Evolutionary conservation across 2,329 filamentous ascomycete genomes (phyloP), one percentile per base, ranked within the genome.

Genomic region (Lachnellula suecica): DNA sequence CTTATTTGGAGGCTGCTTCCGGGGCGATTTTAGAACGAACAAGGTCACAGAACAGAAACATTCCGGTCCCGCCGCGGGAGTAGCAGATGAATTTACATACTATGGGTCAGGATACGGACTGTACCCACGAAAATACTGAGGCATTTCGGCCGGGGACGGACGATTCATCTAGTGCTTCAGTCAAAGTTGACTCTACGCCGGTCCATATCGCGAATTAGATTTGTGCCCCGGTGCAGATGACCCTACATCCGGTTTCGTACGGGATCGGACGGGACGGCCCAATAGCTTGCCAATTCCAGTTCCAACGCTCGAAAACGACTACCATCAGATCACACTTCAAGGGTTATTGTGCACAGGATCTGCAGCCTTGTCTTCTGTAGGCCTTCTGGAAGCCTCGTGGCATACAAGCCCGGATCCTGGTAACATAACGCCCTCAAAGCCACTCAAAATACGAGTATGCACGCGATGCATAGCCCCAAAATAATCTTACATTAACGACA

Each of bases 401-500:
- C 35, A 44, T 25, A 40, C 22, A 35, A 4, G 17, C 31, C 15
- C 15, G 17, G 15, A 35, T 24, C 40, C 40, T 43, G 22, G 11
- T 43, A 19, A 27, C 20, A 41, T 40, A 41, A 20, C 49, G 29
- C 29, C 15, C 34, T 19, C 37, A 34, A 13, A 46, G 35, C 41
- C 27, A 48, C 35, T 7, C 13, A 5, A 41, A 24, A 29, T 15
- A 25, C 34, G 20, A 47, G 20, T 20, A 24, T 53, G 49, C 43
- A 52, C 46, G 47, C 44, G 51, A 41, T 46, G 52, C 57, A 61
- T 54, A 57, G 58, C 60, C 60, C 43, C 58, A 55, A 57, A 51
- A 49, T 57, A 59, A 61, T 62, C 53, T 59, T 65, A 64, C 59
- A 64, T 56, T 49, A 38, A 57, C 45, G 35, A 47, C 35, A 43